A percentile compares a stretch with the other conserved stretches of the same genome.
Conservation (phyloP, 2,329 filamentous ascomycete species). For the Metarhizium sp. region DNA sequence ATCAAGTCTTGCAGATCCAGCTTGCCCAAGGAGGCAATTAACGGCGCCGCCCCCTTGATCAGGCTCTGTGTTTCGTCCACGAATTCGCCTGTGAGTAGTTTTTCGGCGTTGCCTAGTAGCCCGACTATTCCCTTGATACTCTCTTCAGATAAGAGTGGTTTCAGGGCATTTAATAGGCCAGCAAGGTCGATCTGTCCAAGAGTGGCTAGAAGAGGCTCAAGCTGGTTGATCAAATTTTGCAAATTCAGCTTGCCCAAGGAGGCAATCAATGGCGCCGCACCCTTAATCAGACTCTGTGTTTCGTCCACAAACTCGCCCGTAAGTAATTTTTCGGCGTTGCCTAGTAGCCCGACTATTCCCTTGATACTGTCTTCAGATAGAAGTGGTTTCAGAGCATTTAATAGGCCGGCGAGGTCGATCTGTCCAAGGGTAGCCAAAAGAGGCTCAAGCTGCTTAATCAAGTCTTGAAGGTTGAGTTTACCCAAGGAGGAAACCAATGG, state of each 20-base stretch:
- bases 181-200: conserved; percentile 23
- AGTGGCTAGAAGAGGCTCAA: conserved; percentile 20
- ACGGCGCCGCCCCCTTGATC: conserved; percentile 16
- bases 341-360: conserved; percentile 21
- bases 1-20: conserved; percentile 20
- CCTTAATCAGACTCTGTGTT: conserved; percentile 17
- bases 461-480: conserved; percentile 15
- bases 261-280: conserved; percentile 16
- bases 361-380: conserved; percentile 19
- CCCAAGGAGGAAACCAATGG: conserved; percentile 14
- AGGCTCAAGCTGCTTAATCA: conserved; percentile 18
- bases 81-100: conserved; percentile 17
- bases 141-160: conserved; percentile 17
- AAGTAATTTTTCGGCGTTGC: conserved; percentile 19
- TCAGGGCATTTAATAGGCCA: conserved; percentile 16
- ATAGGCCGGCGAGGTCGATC: conserved; percentile 21
- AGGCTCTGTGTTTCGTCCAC: conserved; percentile 19
- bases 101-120: conserved; percentile 20
- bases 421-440: conserved; percentile 21
- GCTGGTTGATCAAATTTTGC: conserved; percentile 14
- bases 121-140: conserved; percentile 21
- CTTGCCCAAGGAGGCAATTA: conserved; percentile 13
- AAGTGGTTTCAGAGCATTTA: conserved; percentile 17
- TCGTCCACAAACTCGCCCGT: conserved; percentile 18
- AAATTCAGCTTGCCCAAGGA: conserved; percentile 13